Evolutionary conservation across 2,329 filamentous ascomycete genomes (phyloP).

Genomic region (Ophiognomonia clavigignenti-juglandacearum): DNA sequence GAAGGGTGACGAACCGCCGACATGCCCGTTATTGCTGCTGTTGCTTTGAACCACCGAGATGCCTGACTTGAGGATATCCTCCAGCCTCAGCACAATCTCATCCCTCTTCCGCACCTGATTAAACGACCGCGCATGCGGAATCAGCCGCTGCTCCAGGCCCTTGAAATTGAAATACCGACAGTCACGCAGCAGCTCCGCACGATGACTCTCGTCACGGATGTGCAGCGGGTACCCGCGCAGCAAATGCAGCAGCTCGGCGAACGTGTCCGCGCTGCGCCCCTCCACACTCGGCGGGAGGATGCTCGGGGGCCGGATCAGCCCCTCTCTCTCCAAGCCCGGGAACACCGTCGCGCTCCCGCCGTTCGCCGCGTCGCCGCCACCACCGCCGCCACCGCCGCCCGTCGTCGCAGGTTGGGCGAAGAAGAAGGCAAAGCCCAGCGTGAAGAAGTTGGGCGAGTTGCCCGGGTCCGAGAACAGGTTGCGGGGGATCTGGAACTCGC

Average conservation of each 20-base stretch:
- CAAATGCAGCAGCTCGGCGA: conserved; percentile 75
- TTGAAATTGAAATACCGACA: conserved; percentile 92
- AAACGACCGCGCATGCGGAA: conserved; percentile 70
- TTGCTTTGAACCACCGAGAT: conserved; percentile 54
- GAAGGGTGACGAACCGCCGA: too few relatives aligned
- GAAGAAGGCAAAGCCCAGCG: conserved; percentile 82
- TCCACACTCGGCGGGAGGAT: conserved; percentile 80
- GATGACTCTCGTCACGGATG: conserved; percentile 71
- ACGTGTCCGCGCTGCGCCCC: conserved; percentile 76
- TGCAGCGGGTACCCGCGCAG: conserved; percentile 78
- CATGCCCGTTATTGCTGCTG: too few relatives aligned
- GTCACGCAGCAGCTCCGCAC: conserved; percentile 73
- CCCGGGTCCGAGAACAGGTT: conserved; percentile 81
- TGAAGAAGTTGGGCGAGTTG: conserved; percentile 94
- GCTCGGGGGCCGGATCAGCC: conserved; percentile 78
- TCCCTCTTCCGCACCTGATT: conserved; percentile 63
- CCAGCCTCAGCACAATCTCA: conserved; percentile 75
- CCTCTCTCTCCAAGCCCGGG: conserved; percentile 74
- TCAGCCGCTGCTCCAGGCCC: conserved; percentile 80
- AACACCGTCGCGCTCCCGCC: conserved; percentile 56
- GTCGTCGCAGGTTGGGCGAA: conserved; percentile 60
- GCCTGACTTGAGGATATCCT: conserved; percentile 86
- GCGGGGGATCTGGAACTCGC: conserved; percentile 83
- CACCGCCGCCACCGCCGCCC: too few relatives aligned
- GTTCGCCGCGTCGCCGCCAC: too few relatives aligned